Percentiles rank a stretch among this genome's conserved stretches.
phyloP scores from a whole-genome alignment of 768 basidiomycete genomes.

The Fibroporia radiculosa region DNA sequence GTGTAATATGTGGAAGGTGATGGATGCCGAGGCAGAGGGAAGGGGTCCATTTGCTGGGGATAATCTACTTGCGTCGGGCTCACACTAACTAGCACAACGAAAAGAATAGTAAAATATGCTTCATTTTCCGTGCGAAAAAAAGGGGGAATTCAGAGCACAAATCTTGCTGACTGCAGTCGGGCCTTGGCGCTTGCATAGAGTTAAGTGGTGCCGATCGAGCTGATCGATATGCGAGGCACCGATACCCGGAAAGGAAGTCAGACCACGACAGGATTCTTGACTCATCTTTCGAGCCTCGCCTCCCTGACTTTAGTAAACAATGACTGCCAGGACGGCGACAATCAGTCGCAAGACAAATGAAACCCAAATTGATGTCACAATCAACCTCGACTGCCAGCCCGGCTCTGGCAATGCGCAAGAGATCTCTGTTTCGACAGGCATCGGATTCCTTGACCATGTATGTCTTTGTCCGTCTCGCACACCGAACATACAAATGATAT shows the following conservation, averaged over 20 bases:
- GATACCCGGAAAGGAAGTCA: too few relatives aligned
- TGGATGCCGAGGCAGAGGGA: slow-evolving; percentile 64
- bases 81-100: too few relatives aligned
- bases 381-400: slow-evolving; percentile 76
- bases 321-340: slow-evolving; percentile 52
- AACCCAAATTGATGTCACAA: slow-evolving; percentile 76
- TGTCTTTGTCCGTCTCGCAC: slow-evolving; percentile 17
- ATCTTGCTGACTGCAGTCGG: too few relatives aligned
- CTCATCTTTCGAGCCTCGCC: not conserved
- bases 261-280: too few relatives aligned
- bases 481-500: not conserved
- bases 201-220: too few relatives aligned
- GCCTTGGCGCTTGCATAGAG: too few relatives aligned
- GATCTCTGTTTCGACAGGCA: slow-evolving; percentile 87
- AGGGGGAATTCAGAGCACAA: too few relatives aligned
- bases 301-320: slow-evolving; percentile 3
- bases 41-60: slow-evolving; percentile 43
- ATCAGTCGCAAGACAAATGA: slow-evolving; percentile 85
- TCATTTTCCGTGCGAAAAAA: too few relatives aligned
- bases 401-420: slow-evolving; percentile 53
- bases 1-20: slow-evolving; percentile 64
- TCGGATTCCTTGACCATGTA: slow-evolving; percentile 99
- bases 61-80: too few relatives aligned
- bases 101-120: too few relatives aligned
- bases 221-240: too few relatives aligned